phyloP scores from a whole-genome alignment of 2,329 filamentous ascomycete species.

The Diplodia intermedia region DNA sequence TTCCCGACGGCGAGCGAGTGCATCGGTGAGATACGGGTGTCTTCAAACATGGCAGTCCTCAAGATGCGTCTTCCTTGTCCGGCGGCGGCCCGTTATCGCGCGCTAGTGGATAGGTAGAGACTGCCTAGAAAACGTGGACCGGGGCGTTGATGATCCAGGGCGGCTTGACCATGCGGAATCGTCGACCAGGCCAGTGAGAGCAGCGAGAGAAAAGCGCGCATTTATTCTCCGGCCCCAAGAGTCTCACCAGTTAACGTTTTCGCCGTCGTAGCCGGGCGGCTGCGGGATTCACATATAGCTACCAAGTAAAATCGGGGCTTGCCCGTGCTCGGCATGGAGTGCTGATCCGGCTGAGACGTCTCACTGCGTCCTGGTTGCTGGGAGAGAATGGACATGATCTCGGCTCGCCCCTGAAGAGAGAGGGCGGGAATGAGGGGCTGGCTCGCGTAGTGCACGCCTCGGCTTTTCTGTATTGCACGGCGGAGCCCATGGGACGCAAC shows the following conservation, averaged over 20 bases:
- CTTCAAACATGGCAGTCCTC: constrained; percentile 22
- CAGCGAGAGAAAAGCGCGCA: constrained; percentile 2
- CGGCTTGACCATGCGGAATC: neutral
- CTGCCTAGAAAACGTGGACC: constrained; percentile 8
- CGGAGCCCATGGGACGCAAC: neutral
- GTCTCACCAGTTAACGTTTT: constrained; percentile 7
- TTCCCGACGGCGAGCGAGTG: neutral
- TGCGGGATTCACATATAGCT: constrained; percentile 2
- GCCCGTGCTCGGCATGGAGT: constrained; percentile 20
- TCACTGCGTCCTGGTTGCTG: constrained; percentile 24
- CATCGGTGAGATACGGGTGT: neutral
- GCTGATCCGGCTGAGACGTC: constrained; percentile 24
- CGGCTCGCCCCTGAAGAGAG: neutral
- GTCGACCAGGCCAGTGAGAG: constrained; percentile 4
- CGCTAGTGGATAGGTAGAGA: neutral
- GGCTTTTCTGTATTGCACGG: constrained; percentile 1
- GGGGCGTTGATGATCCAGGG: constrained; percentile 1
- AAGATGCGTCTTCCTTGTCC: constrained; percentile 7
- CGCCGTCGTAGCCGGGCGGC: constrained; percentile 14
- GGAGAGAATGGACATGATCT: neutral
- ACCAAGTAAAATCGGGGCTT: neutral
- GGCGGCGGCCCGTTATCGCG: neutral
- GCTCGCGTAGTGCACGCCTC: neutral
- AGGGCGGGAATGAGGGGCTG: neutral
- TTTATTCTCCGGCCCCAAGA: constrained; percentile 14